A percentile compares a stretch with the other conserved stretches of the same genome.
phyloP scores from a whole-genome alignment of 371 early-diverging fungal genomes.

The Syncephalastrum monosporum region DNA sequence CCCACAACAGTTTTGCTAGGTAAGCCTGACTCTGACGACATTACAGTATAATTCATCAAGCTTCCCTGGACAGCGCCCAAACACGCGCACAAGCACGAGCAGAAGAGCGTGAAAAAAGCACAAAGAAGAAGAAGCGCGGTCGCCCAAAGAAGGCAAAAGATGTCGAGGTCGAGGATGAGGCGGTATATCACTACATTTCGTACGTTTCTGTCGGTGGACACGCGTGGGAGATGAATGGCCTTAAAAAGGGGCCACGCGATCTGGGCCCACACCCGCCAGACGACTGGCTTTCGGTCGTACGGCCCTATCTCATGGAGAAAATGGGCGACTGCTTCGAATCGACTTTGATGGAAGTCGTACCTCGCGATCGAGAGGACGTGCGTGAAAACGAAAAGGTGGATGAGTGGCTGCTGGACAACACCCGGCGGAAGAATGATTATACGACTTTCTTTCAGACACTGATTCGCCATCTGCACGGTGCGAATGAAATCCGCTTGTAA shows the following conservation, averaged over 20 bases:
- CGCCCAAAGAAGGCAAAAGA: slow-evolving; percentile 12
- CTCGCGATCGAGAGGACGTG: no score
- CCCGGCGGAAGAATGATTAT: slow-evolving; percentile 10
- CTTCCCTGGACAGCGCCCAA: slow-evolving; percentile 1
- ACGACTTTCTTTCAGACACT: slow-evolving; percentile 1
- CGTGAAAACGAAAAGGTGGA: no score
- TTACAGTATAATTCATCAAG: neutral
- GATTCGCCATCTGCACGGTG: slow-evolving; percentile 3
- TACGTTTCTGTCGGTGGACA: slow-evolving; percentile 30
- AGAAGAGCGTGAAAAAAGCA: neutral
- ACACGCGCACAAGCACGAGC: slow-evolving; percentile 9
- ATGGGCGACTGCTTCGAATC: neutral
- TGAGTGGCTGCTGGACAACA: slow-evolving; percentile 6
- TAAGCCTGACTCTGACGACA: slow-evolving; percentile 1
- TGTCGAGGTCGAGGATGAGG: slow-evolving; percentile 8
- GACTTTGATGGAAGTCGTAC: no score
- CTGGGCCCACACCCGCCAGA: neutral
- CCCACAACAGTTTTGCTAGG: slow-evolving; percentile 35
- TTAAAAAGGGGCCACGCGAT: slow-evolving; percentile 25
- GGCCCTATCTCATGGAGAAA: neutral
- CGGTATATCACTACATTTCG: slow-evolving; percentile 31
- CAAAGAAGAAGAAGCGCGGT: slow-evolving; percentile 7
- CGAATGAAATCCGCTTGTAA: no score
- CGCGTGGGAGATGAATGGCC: slow-evolving; percentile 43
- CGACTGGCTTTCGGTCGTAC: slow-evolving; percentile 2